Evolutionary conservation across 768 basidiomycete genomes (phyloP).

Genomic region (Galerina marginata): DNA sequence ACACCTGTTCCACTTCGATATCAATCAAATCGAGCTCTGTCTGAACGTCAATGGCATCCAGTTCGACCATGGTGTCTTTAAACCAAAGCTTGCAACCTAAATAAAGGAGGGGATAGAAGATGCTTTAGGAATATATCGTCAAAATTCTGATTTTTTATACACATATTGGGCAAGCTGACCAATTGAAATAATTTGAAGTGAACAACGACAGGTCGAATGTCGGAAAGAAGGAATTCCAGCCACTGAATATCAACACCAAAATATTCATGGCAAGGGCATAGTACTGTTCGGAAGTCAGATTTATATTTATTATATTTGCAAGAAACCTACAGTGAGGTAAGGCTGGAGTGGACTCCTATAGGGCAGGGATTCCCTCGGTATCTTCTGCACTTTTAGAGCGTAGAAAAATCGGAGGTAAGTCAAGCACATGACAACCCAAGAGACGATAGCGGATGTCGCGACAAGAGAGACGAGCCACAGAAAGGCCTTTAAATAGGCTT

Average conservation of each 20-base stretch:
- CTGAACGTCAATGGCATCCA: conserved; percentile 29
- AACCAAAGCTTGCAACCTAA: conserved; percentile 31
- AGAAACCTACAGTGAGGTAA: conserved; percentile 40
- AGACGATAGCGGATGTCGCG: conserved; percentile 37
- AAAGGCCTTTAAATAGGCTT: conserved; percentile 25
- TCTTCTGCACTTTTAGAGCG: conserved; percentile 33
- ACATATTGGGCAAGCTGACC: conserved; percentile 19
- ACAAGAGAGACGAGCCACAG: conserved; percentile 35
- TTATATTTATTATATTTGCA: neutral
- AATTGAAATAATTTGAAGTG: conserved; percentile 35
- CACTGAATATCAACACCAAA: conserved; percentile 32
- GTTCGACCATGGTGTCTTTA: conserved; percentile 23
- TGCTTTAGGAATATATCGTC: conserved; percentile 15
- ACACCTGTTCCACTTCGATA: conserved; percentile 14
- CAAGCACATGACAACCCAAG: conserved; percentile 35
- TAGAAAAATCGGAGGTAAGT: conserved; percentile 37
- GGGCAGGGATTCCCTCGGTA: conserved; percentile 35
- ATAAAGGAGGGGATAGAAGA: conserved; percentile 33
- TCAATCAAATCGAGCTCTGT: conserved; percentile 28
- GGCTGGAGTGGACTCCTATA: conserved; percentile 53
- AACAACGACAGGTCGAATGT: conserved; percentile 29
- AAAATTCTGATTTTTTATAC: neutral
- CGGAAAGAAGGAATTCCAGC: conserved; percentile 35
- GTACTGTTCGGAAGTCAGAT: conserved; percentile 21
- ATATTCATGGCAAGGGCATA: conserved; percentile 34